These are phyloP conservation scores for Lentinula detonsa DNA, from an alignment of 768 basidiomycete genomes.

Conservation along the genomic window DNA sequence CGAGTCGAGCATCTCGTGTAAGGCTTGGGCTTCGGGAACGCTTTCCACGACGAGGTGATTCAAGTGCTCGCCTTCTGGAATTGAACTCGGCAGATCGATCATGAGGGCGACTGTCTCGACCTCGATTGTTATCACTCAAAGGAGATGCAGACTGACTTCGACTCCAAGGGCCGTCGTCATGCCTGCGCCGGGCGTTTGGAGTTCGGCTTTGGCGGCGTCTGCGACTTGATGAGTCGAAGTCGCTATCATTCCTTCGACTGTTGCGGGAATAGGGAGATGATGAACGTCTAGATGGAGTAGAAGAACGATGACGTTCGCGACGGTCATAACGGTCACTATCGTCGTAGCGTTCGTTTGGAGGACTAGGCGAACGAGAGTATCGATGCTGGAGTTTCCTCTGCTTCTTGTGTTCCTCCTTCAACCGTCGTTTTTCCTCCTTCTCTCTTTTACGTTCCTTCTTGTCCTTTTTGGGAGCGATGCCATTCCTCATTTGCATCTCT, in stretches of 20 bases:
- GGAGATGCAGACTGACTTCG: neutral
- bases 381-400: constrained; percentile 22
- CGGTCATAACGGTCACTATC: neutral
- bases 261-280: constrained; percentile 1
- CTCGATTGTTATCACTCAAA: neutral
- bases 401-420: constrained; percentile 15
- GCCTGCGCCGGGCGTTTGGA: constrained; percentile 4
- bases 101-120: neutral
- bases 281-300: constrained; percentile 8
- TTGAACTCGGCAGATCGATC: neutral
- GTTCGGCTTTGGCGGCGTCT: constrained; percentile 19
- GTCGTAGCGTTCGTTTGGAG: constrained; percentile 25
- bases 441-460: constrained; percentile 54
- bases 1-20: constrained; percentile 15
- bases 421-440: constrained; percentile 47
- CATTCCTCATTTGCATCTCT: constrained; percentile 74
- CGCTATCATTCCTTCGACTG: constrained; percentile 13
- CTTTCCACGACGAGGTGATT: neutral
- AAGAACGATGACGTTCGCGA: neutral
- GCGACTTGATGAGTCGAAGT: constrained; percentile 10
- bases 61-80: neutral
- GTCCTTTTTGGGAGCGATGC: constrained; percentile 76
- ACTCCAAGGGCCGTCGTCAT: neutral
- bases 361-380: constrained; percentile 37
- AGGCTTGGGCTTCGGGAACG: constrained; percentile 22